Base-by-base conservation (phyloP, 192 early-diverging fungal species). In the Coemansia sp. region DNA sequence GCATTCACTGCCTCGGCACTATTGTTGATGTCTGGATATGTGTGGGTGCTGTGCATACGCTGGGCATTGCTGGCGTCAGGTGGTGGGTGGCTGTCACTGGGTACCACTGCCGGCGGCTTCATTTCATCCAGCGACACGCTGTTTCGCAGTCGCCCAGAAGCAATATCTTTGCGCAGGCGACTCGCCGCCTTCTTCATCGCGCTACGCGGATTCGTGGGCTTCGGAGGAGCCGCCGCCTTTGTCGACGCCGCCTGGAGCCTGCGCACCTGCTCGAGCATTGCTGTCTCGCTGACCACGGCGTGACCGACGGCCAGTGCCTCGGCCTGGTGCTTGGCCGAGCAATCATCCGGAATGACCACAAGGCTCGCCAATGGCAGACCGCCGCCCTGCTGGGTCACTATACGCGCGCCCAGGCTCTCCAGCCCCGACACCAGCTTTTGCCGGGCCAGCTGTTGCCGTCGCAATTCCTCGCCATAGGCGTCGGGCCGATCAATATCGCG, bases 381-480 rank as follows among this genome's bases (percentile, higher is more conserved):
- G 12, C 41, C 34, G 25, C 9, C 23, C 14, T n/a, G 17, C 7
- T 17, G 14, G 25, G 19, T 25, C 1, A 41, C 53, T 27, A 40
- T 33, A 9, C 30, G 47, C 14, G 54, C 54, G 11, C 62, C 62
- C 3, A 51, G 49, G 7, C 25, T 27, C 18, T 51, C 39, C 20
- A 65, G 44, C 7, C 30, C 45, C 7, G 29, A 7, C 16, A 37
- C 29, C 21, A 65, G 20, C 39, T 51, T 54, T 8, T 18, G 37
- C 46, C 30, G 32, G 4, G 55, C 55, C 33, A 44, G 38, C 23
- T 52, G 36, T 10, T 44, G 49, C 33, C 63, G 47, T 2, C 63
- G 54, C n/a, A 65, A 36, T 28, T 57, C 54, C 38, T 65, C 63
- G 27, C 49, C 55, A 19, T 54, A 55, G 11, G 54, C 63, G 42